Percentiles rank a stretch among this genome's conserved stretches.
phyloP scores from a whole-genome alignment of 441 rosid genomes.

The Gossypium davidsonii region DNA sequence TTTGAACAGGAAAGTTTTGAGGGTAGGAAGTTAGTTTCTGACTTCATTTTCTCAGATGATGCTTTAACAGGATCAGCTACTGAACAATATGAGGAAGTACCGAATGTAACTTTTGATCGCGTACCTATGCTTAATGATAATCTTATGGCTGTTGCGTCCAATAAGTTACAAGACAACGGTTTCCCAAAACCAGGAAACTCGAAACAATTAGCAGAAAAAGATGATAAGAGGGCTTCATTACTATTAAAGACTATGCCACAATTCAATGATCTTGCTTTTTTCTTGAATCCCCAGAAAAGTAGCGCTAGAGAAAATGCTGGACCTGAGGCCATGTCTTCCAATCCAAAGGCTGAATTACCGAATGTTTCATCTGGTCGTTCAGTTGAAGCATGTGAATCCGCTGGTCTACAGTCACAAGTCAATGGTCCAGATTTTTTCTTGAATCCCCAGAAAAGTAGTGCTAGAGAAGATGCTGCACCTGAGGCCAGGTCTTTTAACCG shows the following conservation, averaged over 20 bases:
- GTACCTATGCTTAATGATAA: slow-evolving; percentile 24
- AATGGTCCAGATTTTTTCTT: slow-evolving; percentile 80
- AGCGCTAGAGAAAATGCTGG: slow-evolving; percentile 29
- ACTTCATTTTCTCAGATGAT: slow-evolving; percentile 52
- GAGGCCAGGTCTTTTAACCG: slow-evolving; percentile 19
- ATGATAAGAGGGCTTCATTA: slow-evolving; percentile 38
- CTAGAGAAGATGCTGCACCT: slow-evolving; percentile 28
- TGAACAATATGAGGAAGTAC: slow-evolving; percentile 38
- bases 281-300: slow-evolving; percentile 74
- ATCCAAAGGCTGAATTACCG: slow-evolving; percentile 21
- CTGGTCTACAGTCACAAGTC: slow-evolving; percentile 41
- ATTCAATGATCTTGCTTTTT: slow-evolving; percentile 75
- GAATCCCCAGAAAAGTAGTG: slow-evolving; percentile 59
- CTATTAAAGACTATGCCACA: slow-evolving; percentile 64
- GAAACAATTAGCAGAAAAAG: slow-evolving; percentile 29
- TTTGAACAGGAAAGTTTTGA: slow-evolving; percentile 34
- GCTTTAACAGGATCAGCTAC: slow-evolving; percentile 24
- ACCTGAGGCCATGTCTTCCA: slow-evolving; percentile 21
- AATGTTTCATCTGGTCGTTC: slow-evolving; percentile 27
- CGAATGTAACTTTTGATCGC: slow-evolving; percentile 28
- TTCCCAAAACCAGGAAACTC: slow-evolving; percentile 27
- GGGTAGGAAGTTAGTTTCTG: slow-evolving; percentile 39
- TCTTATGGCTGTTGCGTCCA: slow-evolving; percentile 25
- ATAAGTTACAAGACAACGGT: slow-evolving; percentile 20
- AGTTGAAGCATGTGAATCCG: slow-evolving; percentile 19